phyloP scores from a whole-genome alignment of 441 rosid genomes.

The Cnidoscolus chayamansa region DNA sequence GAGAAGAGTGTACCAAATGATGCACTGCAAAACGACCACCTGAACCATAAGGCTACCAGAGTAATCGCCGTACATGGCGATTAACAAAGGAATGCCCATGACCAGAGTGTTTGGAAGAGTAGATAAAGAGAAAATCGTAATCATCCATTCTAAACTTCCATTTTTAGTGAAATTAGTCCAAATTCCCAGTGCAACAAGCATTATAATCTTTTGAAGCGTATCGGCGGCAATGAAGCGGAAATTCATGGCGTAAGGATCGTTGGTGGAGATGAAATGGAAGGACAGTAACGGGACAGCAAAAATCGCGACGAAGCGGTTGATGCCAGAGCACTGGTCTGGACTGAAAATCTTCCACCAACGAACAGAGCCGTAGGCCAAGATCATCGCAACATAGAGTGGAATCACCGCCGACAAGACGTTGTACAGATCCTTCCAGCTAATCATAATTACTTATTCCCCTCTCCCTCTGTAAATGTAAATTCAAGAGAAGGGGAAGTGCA shows the following conservation, averaged over 20 bases:
- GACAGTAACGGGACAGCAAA: slow-evolving; percentile 70
- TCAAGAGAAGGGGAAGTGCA: slow-evolving; percentile 15
- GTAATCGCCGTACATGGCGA: slow-evolving; percentile 54
- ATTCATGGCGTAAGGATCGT: slow-evolving; percentile 60
- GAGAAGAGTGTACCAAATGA: slow-evolving; percentile 69
- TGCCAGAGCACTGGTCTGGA: slow-evolving; percentile 76
- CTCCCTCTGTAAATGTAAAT: neutral
- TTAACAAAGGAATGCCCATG: slow-evolving; percentile 66
- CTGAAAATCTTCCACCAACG: slow-evolving; percentile 79
- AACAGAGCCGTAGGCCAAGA: slow-evolving; percentile 68
- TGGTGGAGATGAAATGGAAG: slow-evolving; percentile 63
- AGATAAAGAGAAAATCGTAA: slow-evolving; percentile 58
- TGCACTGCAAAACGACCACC: slow-evolving; percentile 66
- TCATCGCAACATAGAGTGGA: slow-evolving; percentile 78
- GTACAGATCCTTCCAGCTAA: slow-evolving; percentile 49
- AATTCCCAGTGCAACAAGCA: slow-evolving; percentile 39
- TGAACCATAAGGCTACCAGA: slow-evolving; percentile 70
- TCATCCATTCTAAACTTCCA: slow-evolving; percentile 67
- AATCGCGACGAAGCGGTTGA: slow-evolving; percentile 73
- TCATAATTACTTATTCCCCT: slow-evolving; percentile 32
- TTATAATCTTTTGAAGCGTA: slow-evolving; percentile 54
- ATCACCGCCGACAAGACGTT: slow-evolving; percentile 62
- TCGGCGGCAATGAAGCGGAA: slow-evolving; percentile 67
- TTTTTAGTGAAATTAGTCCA: slow-evolving; percentile 44
- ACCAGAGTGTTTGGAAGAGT: slow-evolving; percentile 70